phyloP scores from a whole-genome alignment of 805 yeast genomes.

The Metschnikowia lunata region DNA sequence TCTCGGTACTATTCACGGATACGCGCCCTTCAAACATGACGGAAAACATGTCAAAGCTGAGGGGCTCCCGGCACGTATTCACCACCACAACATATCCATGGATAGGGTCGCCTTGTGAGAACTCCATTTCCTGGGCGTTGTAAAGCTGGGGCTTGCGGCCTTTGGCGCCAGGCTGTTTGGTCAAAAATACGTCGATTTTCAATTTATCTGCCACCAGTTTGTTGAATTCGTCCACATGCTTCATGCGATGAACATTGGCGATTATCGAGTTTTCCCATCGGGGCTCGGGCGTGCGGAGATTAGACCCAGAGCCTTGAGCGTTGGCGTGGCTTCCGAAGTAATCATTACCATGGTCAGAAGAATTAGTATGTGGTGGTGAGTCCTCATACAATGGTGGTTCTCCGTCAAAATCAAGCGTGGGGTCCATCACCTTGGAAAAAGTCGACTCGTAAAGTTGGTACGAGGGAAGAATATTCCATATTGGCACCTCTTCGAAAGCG shows the following conservation, averaged over 20 bases:
- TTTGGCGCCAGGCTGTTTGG: conserved; percentile 14
- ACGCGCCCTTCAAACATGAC: conserved; percentile 28
- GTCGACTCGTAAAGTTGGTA: conserved; percentile 33
- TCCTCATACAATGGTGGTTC: conserved; percentile 35
- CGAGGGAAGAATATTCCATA: conserved; percentile 31
- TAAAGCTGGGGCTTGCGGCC: conserved; percentile 17
- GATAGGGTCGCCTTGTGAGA: conserved; percentile 25
- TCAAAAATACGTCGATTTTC: conserved; percentile 18
- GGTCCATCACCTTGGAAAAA: conserved; percentile 32
- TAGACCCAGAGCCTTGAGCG: neutral
- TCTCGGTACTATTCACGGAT: conserved; percentile 19
- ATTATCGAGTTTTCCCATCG: conserved; percentile 34
- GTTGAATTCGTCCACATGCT: conserved; percentile 17
- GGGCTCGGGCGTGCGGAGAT: conserved; percentile 8
- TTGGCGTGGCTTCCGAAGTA: conserved; percentile 5
- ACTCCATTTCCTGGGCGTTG: conserved; percentile 23
- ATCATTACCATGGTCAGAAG: conserved; percentile 3
- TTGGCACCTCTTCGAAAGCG: conserved; percentile 24
- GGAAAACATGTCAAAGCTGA: conserved; percentile 26
- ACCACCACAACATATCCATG: conserved; percentile 22
- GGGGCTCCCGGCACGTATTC: conserved; percentile 16
- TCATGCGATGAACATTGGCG: conserved; percentile 25
- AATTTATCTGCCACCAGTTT: conserved; percentile 17
- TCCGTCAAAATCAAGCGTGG: conserved; percentile 22
- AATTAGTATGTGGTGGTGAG: conserved; percentile 17